Evolutionary conservation across 164 flowering plant genomes (phyloP).

Genomic region (Nelumbo lutea): DNA sequence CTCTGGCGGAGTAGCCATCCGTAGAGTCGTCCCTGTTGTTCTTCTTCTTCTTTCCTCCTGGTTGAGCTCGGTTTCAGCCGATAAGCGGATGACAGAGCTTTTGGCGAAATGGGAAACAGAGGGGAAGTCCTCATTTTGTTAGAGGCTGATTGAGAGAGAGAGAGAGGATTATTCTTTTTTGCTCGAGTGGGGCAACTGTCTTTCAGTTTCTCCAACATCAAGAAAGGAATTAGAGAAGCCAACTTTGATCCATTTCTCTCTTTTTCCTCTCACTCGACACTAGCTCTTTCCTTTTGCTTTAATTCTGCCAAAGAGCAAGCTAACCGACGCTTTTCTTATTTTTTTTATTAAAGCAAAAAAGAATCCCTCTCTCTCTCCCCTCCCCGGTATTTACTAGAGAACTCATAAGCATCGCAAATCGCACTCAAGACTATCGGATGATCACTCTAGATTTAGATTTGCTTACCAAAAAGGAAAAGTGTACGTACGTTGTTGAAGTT

Average conservation of each 20-base stretch:
- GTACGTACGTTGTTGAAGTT: no score
- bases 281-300: neutral
- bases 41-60: neutral
- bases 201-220: neutral
- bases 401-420: no score
- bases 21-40: no score
- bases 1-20: neutral
- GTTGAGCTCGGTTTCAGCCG: neutral
- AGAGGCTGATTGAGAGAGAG: neutral
- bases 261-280: neutral
- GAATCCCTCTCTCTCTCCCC: no score
- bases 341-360: neutral
- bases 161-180: neutral
- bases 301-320: neutral
- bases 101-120: neutral
- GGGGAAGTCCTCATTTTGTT: neutral
- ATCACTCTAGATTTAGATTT: no score
- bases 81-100: neutral
- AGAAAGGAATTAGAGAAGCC: neutral
- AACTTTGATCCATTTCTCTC: neutral
- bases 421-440: no score
- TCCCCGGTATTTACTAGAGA: no score
- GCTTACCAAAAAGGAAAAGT: no score
- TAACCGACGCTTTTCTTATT: neutral
- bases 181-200: neutral